Evolutionary conservation across 1,284 basidiomycete genomes (phyloP), one percentile per base, ranked within the genome.

Genomic region (Rhizoctonia solani): DNA sequence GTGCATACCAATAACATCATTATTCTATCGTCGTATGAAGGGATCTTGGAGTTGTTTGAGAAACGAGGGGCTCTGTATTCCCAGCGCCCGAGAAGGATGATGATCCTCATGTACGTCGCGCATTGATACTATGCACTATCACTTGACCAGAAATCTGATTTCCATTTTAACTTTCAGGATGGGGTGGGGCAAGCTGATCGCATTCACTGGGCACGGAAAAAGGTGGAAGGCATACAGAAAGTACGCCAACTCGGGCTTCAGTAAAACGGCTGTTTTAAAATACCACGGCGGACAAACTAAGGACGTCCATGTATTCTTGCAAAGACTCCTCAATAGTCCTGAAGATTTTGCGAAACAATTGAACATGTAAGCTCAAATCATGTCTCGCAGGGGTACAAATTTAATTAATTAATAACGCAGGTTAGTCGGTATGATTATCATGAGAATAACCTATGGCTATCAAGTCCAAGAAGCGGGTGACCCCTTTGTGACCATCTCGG

Each of bases 221-320:
- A 29, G 46, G 19, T 61, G 58, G 58, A 44, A 37, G 8, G 14
- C 46, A 23, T 50, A 46, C 11, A 44, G 46, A 5, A 30, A 47
- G 5, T 47, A 49, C 16, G 19, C 58, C 13, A 61, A 49, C 25
- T 34, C 29, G 13, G 58, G 58, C 4, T 61, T 61, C 21, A 50
- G 46, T 47, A 61, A 61, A 29, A 29, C 30, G 19, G 58, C 58
- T 11, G 46, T 41, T 16, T n/a, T 1, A 3, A 4, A 13, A 6
- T 61, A 61, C 25, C 58, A 61, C 21, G 32, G 3, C 8, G 58
- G 44, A 6, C 58, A 61, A 21, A 37, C 46, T 19, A 61, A 61
- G 27, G 46, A 49, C 16, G 46, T 61, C 3, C 46, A 50, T 16
- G 9, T 3, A 14, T 50, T 49, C 21, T 21, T 61, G 6, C 58